Base-by-base conservation (phyloP, 2,329 filamentous ascomycete species). In the Akanthomyces muscarius region DNA sequence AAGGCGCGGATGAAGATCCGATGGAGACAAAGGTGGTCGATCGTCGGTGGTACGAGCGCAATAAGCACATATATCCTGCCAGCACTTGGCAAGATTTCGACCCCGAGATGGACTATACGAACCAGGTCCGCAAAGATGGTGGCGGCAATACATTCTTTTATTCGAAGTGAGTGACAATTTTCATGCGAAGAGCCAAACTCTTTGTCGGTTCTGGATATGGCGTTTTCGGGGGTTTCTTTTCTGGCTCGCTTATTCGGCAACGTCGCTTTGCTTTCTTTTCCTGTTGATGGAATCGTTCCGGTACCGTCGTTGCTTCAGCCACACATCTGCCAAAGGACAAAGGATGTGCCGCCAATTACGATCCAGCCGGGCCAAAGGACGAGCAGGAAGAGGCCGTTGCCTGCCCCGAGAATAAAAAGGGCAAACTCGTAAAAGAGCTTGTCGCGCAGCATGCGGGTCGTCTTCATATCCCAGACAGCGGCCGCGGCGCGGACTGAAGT, bases 61-160 rank as follows among this genome's bases (percentile, higher is more conserved):
- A 98, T 74, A 99, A 98, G 77, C 95, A 99, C 75, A 98, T 99
- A 63, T 99, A 94, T 74, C 95, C 95, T 0, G 94, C 94, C 23
- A 98, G 91, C 73, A 85, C 94, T 53, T 99, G 95, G 95, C 91
- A 93, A 69, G 90, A 96, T 66, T 99, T 96, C 74, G 93, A 97
- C 68, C 89, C 92, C 0, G 91, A 91, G 65, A 91, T 90, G 75
- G 90, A 97, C 70, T 96, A 96, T 77, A 84, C 86, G 71, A 83
- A 81, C 67, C 86, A 91, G 68, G 85, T 93, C 45, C 85, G 91
- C 69, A 90, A 92, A 71, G 95, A 99, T 77, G 84, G 85, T 14
- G 88, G 92, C 62, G 95, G 95, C 14, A 99, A 99, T 76, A 87
- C 91, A 0, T 97, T 97, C 75, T 99, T 99, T 81, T 94, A 92